Base-by-base conservation (phyloP, 2,329 filamentous ascomycete species). In the Xylaria sp. region DNA sequence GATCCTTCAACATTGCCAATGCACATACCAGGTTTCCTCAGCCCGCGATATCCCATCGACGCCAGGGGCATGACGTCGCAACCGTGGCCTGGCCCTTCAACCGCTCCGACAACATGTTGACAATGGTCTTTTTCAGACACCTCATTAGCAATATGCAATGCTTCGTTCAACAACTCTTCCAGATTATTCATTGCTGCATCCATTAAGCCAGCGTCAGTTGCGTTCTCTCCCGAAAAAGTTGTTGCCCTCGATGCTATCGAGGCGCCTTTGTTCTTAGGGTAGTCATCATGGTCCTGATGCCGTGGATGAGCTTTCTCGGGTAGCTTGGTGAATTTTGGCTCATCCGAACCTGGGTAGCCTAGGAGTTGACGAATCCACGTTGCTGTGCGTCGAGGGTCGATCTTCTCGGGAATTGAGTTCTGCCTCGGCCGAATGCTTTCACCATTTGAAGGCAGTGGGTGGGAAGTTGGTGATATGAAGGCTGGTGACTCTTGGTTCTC, bases 131-230 rank as follows among this genome's bases (percentile, higher is more conserved):
- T 64, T 26, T 73, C 71, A 4, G 73, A 68, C 9, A 70, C 73
- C 46, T 76, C 70, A 17, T 73, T 70, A 9, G 76, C 78, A 39
- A 81, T 64, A 1, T 70, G 65, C 7, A 80, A 60, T 9, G 77
- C 77, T 62, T 82, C 78, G 26, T 69, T 73, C 5, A 82, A 62
- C 17, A 82, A 71, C 20, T 72, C 68, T 54, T 82, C 78, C 21
- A 81, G 66, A 52, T 80, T 74, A 18, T 59, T 42, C 61, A 70
- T 59, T 4, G 63, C 63, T 9, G 59, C 51, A 40, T 63, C 52
- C 49, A 69, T 67, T 8, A 59, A 58, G 16, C 54, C 50, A 8
- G 44, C 58, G 39, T 69, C 62, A 7, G 58, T 58, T 16, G 44
- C 57, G 40, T 63, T 65, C 48, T 66, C 26, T 6, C 48, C 52